Percentiles rank a stretch among this genome's conserved stretches.
phyloP scores from a whole-genome alignment of 1,139 yeast species.

The Suhomyces atakaporum region DNA sequence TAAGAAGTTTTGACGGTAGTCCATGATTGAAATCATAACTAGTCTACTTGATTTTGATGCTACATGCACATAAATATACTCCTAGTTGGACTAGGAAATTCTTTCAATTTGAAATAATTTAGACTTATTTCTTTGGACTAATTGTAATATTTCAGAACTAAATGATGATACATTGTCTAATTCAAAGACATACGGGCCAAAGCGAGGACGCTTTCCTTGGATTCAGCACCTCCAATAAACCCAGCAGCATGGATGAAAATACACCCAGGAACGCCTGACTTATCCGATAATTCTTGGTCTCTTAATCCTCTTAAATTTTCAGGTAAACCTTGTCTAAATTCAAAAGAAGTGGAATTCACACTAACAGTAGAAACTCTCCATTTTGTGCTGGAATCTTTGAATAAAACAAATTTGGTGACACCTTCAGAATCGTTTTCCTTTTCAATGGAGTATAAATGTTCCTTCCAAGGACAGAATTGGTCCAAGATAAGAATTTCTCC shows the following conservation, averaged over 20 bases:
- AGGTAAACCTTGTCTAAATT: conserved; percentile 83
- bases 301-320: conserved; percentile 93
- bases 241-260: conserved; percentile 96
- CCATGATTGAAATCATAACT: too few species aligned
- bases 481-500: conserved; percentile 76
- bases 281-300: conserved; percentile 73
- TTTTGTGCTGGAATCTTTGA: conserved; percentile 66
- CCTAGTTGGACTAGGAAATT: too few species aligned
- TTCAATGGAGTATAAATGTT: conserved; percentile 79
- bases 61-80: too few species aligned
- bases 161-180: background rate
- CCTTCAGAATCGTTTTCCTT: conserved; percentile 57
- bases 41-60: too few species aligned
- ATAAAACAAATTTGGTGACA: conserved; percentile 72
- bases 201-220: conserved; percentile 73
- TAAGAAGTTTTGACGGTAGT: too few species aligned
- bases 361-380: conserved; percentile 96
- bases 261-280: conserved; percentile 80
- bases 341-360: conserved; percentile 70
- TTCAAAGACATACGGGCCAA: conserved; percentile 55
- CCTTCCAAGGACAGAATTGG: conserved; percentile 91
- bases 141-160: too few species aligned
- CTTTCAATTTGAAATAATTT: too few species aligned
- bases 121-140: too few species aligned
- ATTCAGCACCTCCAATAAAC: conserved; percentile 91